A percentile compares a stretch with the other conserved stretches of the same genome.
Conservation (phyloP, 176 grass and related monocot species). For the Canna indica region DNA sequence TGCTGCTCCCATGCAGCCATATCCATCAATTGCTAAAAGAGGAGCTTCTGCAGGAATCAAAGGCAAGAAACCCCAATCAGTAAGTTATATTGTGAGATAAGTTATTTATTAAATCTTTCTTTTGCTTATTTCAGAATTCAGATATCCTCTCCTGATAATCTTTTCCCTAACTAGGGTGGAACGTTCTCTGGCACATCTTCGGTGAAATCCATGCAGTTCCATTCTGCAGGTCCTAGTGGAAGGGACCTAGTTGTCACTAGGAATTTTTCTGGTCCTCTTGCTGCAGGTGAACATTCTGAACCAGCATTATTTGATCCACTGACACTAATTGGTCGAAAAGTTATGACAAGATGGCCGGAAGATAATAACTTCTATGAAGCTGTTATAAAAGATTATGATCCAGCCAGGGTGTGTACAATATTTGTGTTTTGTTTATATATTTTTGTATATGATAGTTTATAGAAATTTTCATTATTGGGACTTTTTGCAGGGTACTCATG, state of each 20-base stretch:
- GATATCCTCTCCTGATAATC: slow-evolving; percentile 8
- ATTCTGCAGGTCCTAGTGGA: slow-evolving; percentile 64
- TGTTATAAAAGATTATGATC: slow-evolving; percentile 21
- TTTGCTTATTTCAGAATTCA: slow-evolving; percentile 1
- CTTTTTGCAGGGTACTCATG: neutral
- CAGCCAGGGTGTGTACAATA: slow-evolving; percentile 6
- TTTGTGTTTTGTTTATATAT: neutral
- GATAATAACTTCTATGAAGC: slow-evolving; percentile 28
- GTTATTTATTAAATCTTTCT: neutral
- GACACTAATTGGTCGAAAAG: slow-evolving; percentile 14
- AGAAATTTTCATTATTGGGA: neutral
- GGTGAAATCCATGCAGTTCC: slow-evolving; percentile 28
- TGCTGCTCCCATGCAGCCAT: slow-evolving; percentile 50
- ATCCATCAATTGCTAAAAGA: slow-evolving; percentile 50
- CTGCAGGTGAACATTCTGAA: slow-evolving; percentile 42
- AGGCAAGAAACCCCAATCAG: slow-evolving; percentile 66
- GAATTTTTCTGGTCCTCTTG: slow-evolving; percentile 37
- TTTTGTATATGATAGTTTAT: neutral
- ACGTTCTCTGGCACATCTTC: slow-evolving; percentile 45
- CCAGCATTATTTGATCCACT: slow-evolving; percentile 26
- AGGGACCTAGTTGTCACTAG: slow-evolving; percentile 56
- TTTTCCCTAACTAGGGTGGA: slow-evolving; percentile 36
- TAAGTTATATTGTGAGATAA: slow-evolving; percentile 26
- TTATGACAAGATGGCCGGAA: slow-evolving; percentile 30
- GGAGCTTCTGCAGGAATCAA: slow-evolving; percentile 39